Conservation (phyloP, 2,329 filamentous ascomycete species). For the Monosporascus ibericus region DNA sequence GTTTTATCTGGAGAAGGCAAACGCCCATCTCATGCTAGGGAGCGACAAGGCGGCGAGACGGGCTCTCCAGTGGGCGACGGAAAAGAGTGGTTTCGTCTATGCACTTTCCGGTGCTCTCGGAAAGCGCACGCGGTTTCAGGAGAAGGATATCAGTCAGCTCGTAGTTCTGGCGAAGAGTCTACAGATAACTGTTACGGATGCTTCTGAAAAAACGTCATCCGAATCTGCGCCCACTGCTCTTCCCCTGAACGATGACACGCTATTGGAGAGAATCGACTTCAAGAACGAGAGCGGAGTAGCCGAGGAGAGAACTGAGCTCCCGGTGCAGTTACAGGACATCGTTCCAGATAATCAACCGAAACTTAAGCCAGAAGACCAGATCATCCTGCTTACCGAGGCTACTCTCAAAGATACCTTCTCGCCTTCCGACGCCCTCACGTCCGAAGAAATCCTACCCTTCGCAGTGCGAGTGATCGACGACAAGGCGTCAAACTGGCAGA, state of each 20-base stretch:
- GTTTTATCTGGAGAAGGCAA: slow-evolving; percentile 76
- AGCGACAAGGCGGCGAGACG: slow-evolving; percentile 68
- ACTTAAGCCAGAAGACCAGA: slow-evolving; percentile 77
- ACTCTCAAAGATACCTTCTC: slow-evolving; percentile 86
- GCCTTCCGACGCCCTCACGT: slow-evolving; percentile 75
- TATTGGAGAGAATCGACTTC: slow-evolving; percentile 84
- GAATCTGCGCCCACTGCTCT: slow-evolving; percentile 57
- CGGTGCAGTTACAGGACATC: slow-evolving; percentile 55
- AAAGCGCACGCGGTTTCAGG: slow-evolving; percentile 75
- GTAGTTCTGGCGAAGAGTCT: slow-evolving; percentile 82
- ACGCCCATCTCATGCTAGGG: slow-evolving; percentile 78
- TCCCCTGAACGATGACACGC: slow-evolving; percentile 83
- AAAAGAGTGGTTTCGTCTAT: slow-evolving; percentile 67
- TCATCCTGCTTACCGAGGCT: slow-evolving; percentile 80
- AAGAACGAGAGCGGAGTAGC: slow-evolving; percentile 42
- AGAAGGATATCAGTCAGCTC: slow-evolving; percentile 77
- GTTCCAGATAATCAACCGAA: slow-evolving; percentile 77
- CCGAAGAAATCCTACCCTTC: slow-evolving; percentile 91
- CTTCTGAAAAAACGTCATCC: background rate
- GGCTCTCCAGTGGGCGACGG: slow-evolving; percentile 63
- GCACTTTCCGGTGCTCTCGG: slow-evolving; percentile 80
- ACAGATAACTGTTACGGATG: slow-evolving; percentile 22
- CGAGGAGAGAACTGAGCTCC: slow-evolving; percentile 38
- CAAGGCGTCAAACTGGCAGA: slow-evolving; percentile 93
- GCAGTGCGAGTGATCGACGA: slow-evolving; percentile 82